Percentiles rank a stretch among this genome's conserved stretches.
phyloP scores from a whole-genome alignment of 306 rosid species.

The Vachellia pachyceras region DNA sequence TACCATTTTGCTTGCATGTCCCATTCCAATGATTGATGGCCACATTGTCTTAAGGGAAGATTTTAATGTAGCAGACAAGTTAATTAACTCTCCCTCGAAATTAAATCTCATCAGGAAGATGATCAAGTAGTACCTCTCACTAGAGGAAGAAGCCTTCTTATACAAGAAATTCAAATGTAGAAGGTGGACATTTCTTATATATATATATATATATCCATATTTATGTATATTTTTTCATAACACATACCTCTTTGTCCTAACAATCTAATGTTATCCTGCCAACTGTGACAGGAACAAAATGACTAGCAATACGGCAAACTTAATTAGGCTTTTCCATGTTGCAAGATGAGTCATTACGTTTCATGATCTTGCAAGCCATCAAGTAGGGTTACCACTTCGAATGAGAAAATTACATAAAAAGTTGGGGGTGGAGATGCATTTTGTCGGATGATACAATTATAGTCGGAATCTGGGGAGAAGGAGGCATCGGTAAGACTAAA shows the following conservation, averaged over 20 bases:
- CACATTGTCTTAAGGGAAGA: too few relatives aligned
- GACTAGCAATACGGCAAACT: neutral
- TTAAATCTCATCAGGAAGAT: neutral
- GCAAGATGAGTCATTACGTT: neutral
- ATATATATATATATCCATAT: too few relatives aligned
- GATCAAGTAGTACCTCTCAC: neutral
- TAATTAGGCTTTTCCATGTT: neutral
- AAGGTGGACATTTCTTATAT: too few relatives aligned
- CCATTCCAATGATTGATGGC: too few relatives aligned
- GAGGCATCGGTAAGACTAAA: neutral
- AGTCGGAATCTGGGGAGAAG: neutral
- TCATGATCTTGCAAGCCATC: neutral
- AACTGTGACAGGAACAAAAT: neutral
- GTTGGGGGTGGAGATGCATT: neutral
- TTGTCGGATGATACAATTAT: neutral
- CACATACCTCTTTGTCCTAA: neutral
- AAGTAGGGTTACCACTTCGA: neutral
- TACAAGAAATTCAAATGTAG: neutral
- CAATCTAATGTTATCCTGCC: neutral
- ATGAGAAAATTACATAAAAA: neutral
- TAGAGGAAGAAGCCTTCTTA: neutral
- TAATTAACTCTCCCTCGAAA: neutral
- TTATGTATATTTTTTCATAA: neutral
- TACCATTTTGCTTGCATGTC: too few relatives aligned
- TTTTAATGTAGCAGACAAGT: too few relatives aligned